These are phyloP conservation scores for Magnusiomyces starmeri DNA, from an alignment of 1,139 yeast species.

Conservation along the genomic window DNA sequence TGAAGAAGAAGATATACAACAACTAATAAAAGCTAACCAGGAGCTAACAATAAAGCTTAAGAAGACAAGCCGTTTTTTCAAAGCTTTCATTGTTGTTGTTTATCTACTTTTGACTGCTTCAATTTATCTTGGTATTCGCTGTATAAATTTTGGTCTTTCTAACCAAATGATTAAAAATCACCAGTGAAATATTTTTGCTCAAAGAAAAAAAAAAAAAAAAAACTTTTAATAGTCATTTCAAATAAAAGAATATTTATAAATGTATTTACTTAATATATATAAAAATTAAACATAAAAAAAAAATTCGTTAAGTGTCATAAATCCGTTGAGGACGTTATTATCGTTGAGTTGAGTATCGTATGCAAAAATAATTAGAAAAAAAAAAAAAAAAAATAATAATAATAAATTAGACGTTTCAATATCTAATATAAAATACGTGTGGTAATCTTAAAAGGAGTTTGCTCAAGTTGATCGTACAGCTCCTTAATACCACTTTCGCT, in stretches of 20 bases:
- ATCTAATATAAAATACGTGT: slow-evolving; percentile 78
- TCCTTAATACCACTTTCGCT: slow-evolving; percentile 73
- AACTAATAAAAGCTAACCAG: neutral
- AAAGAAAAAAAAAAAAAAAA: too few relatives aligned
- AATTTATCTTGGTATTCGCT: neutral
- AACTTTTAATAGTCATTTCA: too few relatives aligned
- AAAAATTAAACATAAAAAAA: too few relatives aligned
- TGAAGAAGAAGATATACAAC: slow-evolving; percentile 2
- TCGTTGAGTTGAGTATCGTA: neutral
- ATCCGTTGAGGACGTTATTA: slow-evolving; percentile 1
- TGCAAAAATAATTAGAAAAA: neutral
- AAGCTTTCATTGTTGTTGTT: neutral
- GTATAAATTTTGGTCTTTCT: neutral
- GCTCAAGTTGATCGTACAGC: slow-evolving; percentile 77
- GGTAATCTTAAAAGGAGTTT: slow-evolving; percentile 84
- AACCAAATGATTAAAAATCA: neutral
- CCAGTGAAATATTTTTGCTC: neutral
- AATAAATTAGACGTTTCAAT: neutral
- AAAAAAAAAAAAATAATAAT: neutral
- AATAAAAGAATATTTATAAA: too few relatives aligned
- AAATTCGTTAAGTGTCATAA: too few relatives aligned
- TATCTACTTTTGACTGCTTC: neutral
- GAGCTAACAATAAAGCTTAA: neutral
- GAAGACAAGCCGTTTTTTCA: neutral
- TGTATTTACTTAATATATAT: too few relatives aligned